Evolutionary conservation across 2,329 filamentous ascomycete genomes (phyloP).

Genomic region (Colletotrichum aenigma): DNA sequence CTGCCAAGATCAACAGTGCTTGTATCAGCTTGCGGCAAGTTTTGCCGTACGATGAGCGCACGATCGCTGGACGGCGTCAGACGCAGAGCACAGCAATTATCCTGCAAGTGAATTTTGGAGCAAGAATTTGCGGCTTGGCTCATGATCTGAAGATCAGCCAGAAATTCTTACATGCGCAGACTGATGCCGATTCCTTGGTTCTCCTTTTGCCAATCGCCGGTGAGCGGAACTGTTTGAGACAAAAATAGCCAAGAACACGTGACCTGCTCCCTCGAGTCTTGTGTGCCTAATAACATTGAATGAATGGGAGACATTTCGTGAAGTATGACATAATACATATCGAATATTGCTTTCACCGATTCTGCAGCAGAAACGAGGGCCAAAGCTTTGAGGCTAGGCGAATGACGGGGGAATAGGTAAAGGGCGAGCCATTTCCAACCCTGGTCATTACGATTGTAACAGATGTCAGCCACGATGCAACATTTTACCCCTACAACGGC

Average conservation of each 20-base stretch:
- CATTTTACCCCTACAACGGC: not conserved
- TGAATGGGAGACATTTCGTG: not conserved
- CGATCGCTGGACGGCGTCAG: not conserved
- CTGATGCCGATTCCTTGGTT: not conserved
- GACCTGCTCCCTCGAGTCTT: not conserved
- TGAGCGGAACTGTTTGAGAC: not conserved
- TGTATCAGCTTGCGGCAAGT: constrained; percentile 5
- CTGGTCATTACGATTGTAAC: not conserved
- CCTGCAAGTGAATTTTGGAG: not conserved
- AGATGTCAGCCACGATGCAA: not conserved
- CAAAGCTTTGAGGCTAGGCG: not conserved
- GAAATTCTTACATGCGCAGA: not conserved
- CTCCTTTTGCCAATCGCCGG: not conserved
- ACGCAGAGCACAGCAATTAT: not conserved
- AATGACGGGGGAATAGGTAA: not conserved
- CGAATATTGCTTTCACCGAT: not conserved
- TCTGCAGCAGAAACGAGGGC: not conserved
- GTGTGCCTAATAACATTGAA: not conserved
- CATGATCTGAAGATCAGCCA: not conserved
- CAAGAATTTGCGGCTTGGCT: not conserved
- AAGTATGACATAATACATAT: not conserved
- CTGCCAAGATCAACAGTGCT: not conserved
- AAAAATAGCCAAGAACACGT: not conserved
- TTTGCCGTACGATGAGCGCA: not conserved
- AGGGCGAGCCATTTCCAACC: not conserved